Evolutionary conservation across 768 basidiomycete genomes (phyloP).

Genomic region (Mycena maculata): DNA sequence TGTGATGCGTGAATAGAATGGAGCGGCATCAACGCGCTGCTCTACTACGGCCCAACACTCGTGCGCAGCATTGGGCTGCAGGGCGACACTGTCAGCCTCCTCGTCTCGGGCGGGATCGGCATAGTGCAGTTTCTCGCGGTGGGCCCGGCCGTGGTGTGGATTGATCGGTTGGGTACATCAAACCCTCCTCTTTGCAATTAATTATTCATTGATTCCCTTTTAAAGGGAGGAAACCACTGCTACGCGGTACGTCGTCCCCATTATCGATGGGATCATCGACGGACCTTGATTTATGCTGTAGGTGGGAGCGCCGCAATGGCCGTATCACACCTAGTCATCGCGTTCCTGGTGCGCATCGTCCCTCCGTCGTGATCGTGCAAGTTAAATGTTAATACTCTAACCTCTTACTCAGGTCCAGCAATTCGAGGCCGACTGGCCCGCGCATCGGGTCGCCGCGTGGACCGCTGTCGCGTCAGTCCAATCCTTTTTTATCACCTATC

Average conservation of each 20-base stretch:
- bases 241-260: conserved; percentile 64
- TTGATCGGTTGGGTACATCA: conserved; percentile 70
- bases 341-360: conserved; percentile 61
- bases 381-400: conserved; percentile 3
- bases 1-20: too few species aligned
- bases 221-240: conserved; percentile 71
- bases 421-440: conserved; percentile 68
- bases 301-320: conserved; percentile 75
- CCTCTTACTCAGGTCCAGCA: conserved; percentile 62
- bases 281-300: too few species aligned
- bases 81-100: conserved; percentile 67
- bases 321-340: conserved; percentile 71
- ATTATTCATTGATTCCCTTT: too few species aligned
- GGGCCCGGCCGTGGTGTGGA: conserved; percentile 75
- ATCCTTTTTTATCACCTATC: too few species aligned
- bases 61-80: conserved; percentile 71
- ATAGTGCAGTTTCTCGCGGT: conserved; percentile 84
- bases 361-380: neutral
- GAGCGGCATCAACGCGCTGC: conserved; percentile 87
- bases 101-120: conserved; percentile 84
- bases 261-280: too few species aligned
- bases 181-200: neutral
- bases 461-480: conserved; percentile 68
- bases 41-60: conserved; percentile 85
- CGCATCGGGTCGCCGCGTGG: conserved; percentile 72